Base-by-base conservation (phyloP, 2,329 filamentous ascomycete genomes). In the Aspergillus alliaceus region DNA sequence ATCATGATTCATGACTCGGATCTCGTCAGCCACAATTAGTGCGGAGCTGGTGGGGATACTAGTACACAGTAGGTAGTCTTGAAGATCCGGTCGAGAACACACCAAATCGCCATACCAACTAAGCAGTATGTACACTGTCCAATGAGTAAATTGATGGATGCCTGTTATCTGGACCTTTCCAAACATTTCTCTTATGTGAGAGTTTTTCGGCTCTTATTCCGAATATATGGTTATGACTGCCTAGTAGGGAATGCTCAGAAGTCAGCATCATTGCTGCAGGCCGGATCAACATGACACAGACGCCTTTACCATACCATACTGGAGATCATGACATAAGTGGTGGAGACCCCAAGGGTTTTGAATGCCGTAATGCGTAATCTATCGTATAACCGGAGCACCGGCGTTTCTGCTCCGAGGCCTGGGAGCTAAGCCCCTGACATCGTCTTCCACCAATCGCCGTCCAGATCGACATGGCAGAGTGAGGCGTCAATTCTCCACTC, bases 401-500 rank as follows among this genome's bases (percentile, higher is more conserved):
- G 51, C 42, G 27, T 6, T 2, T 20, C 44, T 31, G 4, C 15
- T 18, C 51, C 51, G 51, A 53, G 40, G 9, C 12, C n/a, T 8
- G 40, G 40, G 9, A 12, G 14, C 20, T 24, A 11, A 44, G 18
- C 50, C 50, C 50, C 37, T 53, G 50, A 31, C 40, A 18, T 46
- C 12, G 20, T n/a, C 9, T 48, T 15, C n/a, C 18, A 15, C 44
- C 44, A 48, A 48, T 48, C 27, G 32, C 6, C 1, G 27, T 2
- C 5, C 3, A 6, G 35, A 52, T 42, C 49, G 14, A 20, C 49
- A 37, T 15, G 24, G 18, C 49, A 40, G n/a, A 52, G 51, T 47
- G 51, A 53, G 51, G 51, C 51, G 51, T 53, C 40, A n/a, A 18
- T 47, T 46, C 39, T n/a, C 51, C 51, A 53, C 51, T 22, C 6